Percentiles rank a stretch among this genome's conserved stretches.
These are phyloP conservation scores for Neonectria punicea DNA, from an alignment of 2,329 filamentous ascomycete species.

Conservation along the genomic window DNA sequence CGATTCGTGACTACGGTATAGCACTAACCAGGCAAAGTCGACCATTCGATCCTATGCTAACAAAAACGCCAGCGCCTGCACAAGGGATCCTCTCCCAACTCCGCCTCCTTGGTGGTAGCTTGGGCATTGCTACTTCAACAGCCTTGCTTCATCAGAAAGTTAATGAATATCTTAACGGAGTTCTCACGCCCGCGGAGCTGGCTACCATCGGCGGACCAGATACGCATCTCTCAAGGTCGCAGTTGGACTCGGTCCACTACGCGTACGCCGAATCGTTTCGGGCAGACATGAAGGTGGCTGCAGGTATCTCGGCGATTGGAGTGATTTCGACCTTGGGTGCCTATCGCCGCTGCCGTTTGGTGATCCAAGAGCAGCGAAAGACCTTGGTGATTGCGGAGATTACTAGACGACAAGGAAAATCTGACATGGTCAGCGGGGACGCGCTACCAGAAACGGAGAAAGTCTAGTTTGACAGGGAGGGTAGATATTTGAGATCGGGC, in stretches of 20 bases:
- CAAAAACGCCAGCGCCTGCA: conserved; percentile 53
- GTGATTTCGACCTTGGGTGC: conserved; percentile 53
- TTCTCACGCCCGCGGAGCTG: conserved; percentile 44
- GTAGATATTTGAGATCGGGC: neutral
- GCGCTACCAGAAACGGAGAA: neutral
- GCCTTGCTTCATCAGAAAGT: conserved; percentile 54
- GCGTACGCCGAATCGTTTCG: conserved; percentile 58
- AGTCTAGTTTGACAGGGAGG: neutral
- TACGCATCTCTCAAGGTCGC: conserved; percentile 38
- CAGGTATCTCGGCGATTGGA: conserved; percentile 53
- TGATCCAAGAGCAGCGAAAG: conserved; percentile 35
- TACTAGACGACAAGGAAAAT: conserved; percentile 27
- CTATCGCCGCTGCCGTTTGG: conserved; percentile 45
- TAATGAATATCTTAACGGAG: conserved; percentile 41
- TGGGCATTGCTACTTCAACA: conserved; percentile 65
- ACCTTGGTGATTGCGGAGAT: conserved; percentile 30
- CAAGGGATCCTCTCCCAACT: conserved; percentile 64
- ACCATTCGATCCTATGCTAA: conserved; percentile 25
- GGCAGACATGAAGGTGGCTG: conserved; percentile 59
- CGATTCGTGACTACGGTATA: conserved; percentile 58
- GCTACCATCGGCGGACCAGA: conserved; percentile 37
- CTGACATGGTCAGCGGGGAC: neutral
- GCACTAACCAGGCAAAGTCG: neutral
- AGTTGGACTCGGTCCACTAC: conserved; percentile 48
- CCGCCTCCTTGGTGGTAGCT: conserved; percentile 63